Base-by-base conservation (phyloP, 2,329 filamentous ascomycete species). In the Botrytis porri region DNA sequence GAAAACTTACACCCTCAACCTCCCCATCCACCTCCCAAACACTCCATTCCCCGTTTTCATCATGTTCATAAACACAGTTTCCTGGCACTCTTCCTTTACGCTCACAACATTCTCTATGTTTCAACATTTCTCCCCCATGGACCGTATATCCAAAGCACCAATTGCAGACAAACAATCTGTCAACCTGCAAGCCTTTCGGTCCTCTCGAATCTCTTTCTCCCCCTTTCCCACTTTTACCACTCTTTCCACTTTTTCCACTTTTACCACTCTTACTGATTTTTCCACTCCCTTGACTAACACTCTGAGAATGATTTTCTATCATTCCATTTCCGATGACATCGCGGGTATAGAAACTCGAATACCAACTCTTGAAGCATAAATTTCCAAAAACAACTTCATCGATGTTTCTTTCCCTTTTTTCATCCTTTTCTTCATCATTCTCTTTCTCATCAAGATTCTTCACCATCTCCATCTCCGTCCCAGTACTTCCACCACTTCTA, bases 11-110 rank as follows among this genome's bases (percentile, higher is more conserved):
- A 73, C 91, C 92, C 76, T 97, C 88, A 77, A 91, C 89, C 80
- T 95, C 94, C 32, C 96, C 96, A 80, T 99, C 96, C 12, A 98
- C 90, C 82, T 97, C 93, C 88, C 94, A 96, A 14, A 99, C 90
- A 74, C 92, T 91, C 86, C 95, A 97, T 77, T 92, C 84, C 5
- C 86, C 82, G 20, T 81, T 63, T 10, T 71, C 73, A 7, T 62
- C 71, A 75, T 91, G 89, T 0, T 82, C 85, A 81, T 98, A 98
- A 37, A 98, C 87, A 80, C 91, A 91, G 64, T 84, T 85, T 7
- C 95, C 95, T 0, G 93, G 93, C 0, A 72, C 80, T 79, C 70
- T 81, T 66, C 87, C 85, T 79, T 72, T 80, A 79, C 71, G 81
- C 63, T 87, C 85, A 81, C 91, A 94, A 51, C 85, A 81, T 39